phyloP scores from a whole-genome alignment of 2,329 filamentous ascomycete genomes.

The Dryadomyces sulphureus region DNA sequence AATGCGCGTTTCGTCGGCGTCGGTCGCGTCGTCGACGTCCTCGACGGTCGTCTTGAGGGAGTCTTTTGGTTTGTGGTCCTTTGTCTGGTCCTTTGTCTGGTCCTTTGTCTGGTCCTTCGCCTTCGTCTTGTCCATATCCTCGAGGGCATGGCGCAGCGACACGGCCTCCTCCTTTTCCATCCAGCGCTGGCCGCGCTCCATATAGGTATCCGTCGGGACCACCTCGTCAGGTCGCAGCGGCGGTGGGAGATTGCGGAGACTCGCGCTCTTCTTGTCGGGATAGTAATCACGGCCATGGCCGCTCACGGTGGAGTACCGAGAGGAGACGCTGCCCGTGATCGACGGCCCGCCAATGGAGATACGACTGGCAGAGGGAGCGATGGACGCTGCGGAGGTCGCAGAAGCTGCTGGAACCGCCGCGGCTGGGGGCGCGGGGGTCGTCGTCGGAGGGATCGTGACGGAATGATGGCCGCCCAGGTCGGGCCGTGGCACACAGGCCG shows the following conservation, averaged over 20 bases:
- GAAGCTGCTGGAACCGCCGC: too few relatives aligned
- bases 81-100: conserved; percentile 28
- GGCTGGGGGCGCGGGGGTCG: not conserved
- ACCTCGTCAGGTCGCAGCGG: conserved; percentile 44
- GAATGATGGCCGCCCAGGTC: too few relatives aligned
- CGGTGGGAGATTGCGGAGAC: conserved; percentile 9
- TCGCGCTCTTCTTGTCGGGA: conserved; percentile 18
- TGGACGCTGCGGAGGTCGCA: not conserved
- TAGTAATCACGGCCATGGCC: conserved; percentile 36
- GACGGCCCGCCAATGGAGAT: conserved; percentile 21
- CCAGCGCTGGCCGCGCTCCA: conserved; percentile 60
- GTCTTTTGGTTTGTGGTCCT: conserved; percentile 33
- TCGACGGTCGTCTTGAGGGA: conserved; percentile 27
- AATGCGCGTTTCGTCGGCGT: conserved; percentile 47
- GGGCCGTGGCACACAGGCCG: not conserved
- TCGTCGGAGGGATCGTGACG: not conserved
- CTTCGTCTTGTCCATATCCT: conserved; percentile 49
- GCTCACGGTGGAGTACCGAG: conserved; percentile 33
- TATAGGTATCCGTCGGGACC: conserved; percentile 53
- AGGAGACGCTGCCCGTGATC: conserved; percentile 29
- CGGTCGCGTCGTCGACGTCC: conserved; percentile 32
- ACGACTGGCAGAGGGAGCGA: conserved; percentile 5
- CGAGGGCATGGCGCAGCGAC: conserved; percentile 56
- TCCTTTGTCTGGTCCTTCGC: conserved; percentile 32
- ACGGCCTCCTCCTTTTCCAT: conserved; percentile 68